A percentile compares a stretch with the other conserved stretches of the same genome.
Evolutionary conservation across 306 rosid species (phyloP).

Genomic region (Acmispon strigosus): DNA sequence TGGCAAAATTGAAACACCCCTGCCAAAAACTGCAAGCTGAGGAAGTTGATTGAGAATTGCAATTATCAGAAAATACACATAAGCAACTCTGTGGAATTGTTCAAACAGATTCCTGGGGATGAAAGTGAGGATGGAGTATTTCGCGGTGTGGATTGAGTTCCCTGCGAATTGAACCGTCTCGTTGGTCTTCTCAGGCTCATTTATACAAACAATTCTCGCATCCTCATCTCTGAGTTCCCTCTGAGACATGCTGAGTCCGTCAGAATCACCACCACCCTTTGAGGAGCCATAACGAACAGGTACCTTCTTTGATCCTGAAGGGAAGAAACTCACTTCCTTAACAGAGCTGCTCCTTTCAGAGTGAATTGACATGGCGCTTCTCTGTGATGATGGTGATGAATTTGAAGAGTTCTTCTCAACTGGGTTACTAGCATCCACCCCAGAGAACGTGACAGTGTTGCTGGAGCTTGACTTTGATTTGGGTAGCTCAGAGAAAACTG

Average conservation of each 20-base stretch:
- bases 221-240: constrained; percentile 80
- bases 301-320: constrained; percentile 15
- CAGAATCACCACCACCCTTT: constrained; percentile 58
- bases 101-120: constrained; percentile 84
- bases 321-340: constrained; percentile 39
- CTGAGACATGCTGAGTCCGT: constrained; percentile 60
- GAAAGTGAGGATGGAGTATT: constrained; percentile 67
- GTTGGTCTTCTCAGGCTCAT: constrained; percentile 57
- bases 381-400: constrained; percentile 45
- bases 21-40: constrained; percentile 89
- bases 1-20: constrained; percentile 73
- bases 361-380: constrained; percentile 42
- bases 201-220: constrained; percentile 54
- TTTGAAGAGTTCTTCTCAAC: constrained; percentile 23
- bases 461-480: constrained; percentile 37
- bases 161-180: constrained; percentile 48
- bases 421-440: constrained; percentile 34
- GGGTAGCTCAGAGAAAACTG: constrained; percentile 26
- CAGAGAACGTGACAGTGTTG: constrained; percentile 22
- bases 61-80: constrained; percentile 73
- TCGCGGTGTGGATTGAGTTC: constrained; percentile 56
- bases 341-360: constrained; percentile 47
- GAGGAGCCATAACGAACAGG: constrained; percentile 64
- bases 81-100: constrained; percentile 94
- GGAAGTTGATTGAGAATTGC: constrained; percentile 95